A percentile compares a stretch with the other conserved stretches of the same genome.
Evolutionary conservation across 371 early-diverging fungal genomes (phyloP).

Genomic region (Dentiscutata heterogama): DNA sequence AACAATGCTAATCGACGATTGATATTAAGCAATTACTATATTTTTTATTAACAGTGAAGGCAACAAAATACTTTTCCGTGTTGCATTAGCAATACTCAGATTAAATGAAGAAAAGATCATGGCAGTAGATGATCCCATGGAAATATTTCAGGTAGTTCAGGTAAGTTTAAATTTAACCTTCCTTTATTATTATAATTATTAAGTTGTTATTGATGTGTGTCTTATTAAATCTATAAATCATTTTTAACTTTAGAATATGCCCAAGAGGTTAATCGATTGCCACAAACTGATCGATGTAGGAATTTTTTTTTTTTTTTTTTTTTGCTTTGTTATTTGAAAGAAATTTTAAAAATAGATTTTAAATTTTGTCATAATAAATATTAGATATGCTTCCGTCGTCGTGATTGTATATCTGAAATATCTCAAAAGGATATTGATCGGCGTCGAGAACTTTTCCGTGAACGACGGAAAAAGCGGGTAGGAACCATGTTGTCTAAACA

Average conservation of each 20-base stretch:
- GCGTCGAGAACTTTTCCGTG: conserved; percentile 62
- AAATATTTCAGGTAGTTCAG: conserved; percentile 71
- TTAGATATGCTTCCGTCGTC: conserved; percentile 62
- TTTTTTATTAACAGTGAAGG: conserved; percentile 68
- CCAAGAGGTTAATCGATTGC: conserved; percentile 73
- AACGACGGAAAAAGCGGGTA: conserved; percentile 41
- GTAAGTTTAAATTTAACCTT: conserved; percentile 46
- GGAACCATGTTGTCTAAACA: background rate
- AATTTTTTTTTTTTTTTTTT: background rate
- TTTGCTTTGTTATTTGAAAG: too few relatives aligned
- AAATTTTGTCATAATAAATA: background rate
- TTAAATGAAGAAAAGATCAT: conserved; percentile 75
- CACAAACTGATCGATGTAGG: conserved; percentile 74
- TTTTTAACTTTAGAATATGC: conserved; percentile 65
- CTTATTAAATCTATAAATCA: background rate
- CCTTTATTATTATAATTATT: too few relatives aligned
- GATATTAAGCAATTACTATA: background rate
- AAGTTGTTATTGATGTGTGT: too few relatives aligned
- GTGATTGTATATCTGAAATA: conserved; percentile 61
- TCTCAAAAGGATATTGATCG: conserved; percentile 67
- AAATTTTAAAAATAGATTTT: too few relatives aligned
- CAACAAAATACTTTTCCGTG: conserved; percentile 80
- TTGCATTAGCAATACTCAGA: conserved; percentile 82
- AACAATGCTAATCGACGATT: background rate
- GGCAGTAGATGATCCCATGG: conserved; percentile 70